Percentiles rank a stretch among this genome's conserved stretches.
Conservation (phyloP, 1,284 basidiomycete species). For the Apiotrichum porosum region DNA sequence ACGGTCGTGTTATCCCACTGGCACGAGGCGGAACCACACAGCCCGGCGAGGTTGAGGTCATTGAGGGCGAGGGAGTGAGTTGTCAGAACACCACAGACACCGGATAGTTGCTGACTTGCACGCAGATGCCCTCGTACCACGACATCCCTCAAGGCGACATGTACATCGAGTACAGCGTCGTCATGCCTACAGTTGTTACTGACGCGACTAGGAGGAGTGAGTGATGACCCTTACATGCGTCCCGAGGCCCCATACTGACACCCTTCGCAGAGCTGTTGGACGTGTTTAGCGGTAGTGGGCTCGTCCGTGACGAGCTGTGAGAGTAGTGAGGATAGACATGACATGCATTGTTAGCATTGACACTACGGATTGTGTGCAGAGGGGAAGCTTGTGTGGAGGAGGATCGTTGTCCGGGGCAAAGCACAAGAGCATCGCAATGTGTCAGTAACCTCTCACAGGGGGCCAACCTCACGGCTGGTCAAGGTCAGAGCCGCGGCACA, state of each 20-base stretch:
- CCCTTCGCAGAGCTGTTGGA: slow-evolving; percentile 9
- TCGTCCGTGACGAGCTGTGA: slow-evolving; percentile 8
- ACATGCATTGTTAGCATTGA: not conserved
- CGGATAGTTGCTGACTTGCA: not conserved
- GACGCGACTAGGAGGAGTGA: slow-evolving; percentile 63
- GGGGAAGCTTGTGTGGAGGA: too few species aligned
- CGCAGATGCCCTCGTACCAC: slow-evolving; percentile 67
- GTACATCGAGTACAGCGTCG: slow-evolving; percentile 84
- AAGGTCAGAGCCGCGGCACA: too few species aligned
- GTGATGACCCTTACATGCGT: slow-evolving; percentile 10
- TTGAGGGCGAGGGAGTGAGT: slow-evolving; percentile 70
- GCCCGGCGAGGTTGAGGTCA: slow-evolving; percentile 81
- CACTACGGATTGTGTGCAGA: not conserved
- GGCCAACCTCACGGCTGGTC: too few species aligned
- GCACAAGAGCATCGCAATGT: too few species aligned
- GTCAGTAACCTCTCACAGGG: too few species aligned
- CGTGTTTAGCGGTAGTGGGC: slow-evolving; percentile 3
- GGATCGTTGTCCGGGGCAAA: too few species aligned
- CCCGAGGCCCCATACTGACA: not conserved
- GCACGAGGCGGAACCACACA: slow-evolving; percentile 75
- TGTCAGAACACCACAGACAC: too few species aligned
- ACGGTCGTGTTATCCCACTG: slow-evolving; percentile 73
- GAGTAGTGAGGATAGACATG: not conserved
- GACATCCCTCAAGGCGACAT: slow-evolving; percentile 67
- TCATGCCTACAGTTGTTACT: slow-evolving; percentile 69